Base-by-base conservation (phyloP, 1,284 basidiomycete genomes). In the Apiotrichum sp. region DNA sequence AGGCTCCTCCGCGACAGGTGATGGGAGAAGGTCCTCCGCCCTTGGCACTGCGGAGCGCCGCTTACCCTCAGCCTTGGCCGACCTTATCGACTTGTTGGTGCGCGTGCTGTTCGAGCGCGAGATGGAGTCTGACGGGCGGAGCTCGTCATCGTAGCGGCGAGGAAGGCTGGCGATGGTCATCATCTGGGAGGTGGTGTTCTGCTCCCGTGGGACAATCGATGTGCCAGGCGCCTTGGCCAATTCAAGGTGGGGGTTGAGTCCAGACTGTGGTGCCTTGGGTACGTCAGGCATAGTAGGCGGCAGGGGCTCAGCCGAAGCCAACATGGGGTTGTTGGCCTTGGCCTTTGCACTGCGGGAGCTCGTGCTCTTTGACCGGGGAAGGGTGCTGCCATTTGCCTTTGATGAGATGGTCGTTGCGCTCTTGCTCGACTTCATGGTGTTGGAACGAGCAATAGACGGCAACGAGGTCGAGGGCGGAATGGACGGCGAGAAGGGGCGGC, bases 211-310 rank as follows among this genome's bases (percentile, higher is more conserved):
- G 7, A 70, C 62, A 38, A 73, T 56, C 1, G 68, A 66, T 11
- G 70, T 68, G 50, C 73, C 73, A 2, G 73, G 73, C 0, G 73
- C 73, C 57, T 65, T 71, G 22, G 65, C 59, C 3, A 72, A 50
- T 53, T 67, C 65, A 63, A 75, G 65, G 47, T 66, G 63, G 4
- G 73, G 72, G 8, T 62, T 66, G n/a, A 71, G 66, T 34, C 70
- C 67, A 42, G 67, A 67, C 52, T 61, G 65, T 2, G 75, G 75
- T 0, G 75, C 75, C 57, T 73, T 75, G 34, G 75, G 74, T 0
- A 77, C 69, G 9, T 75, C 74, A 6, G 69, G 69, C 73, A 77
- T 72, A 9, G 58, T 53, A 8, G 75, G 72, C 9, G 62, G 51
- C 1, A 62, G 50, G n/a, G 56, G 34, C 47, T 72, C 66, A 11